phyloP scores from a whole-genome alignment of 352 stramenopile species.

The Aphanomyces stellatus region DNA sequence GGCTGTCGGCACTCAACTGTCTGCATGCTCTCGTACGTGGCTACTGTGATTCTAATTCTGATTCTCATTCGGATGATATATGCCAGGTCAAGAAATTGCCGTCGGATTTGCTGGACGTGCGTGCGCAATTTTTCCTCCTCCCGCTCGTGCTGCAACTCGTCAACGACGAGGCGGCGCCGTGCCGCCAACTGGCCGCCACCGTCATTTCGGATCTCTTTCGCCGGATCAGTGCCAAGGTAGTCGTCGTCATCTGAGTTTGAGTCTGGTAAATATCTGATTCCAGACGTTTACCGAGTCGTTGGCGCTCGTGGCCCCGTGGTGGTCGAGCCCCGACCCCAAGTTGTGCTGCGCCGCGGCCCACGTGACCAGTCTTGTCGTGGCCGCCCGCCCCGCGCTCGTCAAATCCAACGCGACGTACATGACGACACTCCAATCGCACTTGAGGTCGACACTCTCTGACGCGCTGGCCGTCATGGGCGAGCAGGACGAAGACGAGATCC shows the following conservation, averaged over 20 bases:
- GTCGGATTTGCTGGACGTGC: conserved; percentile 83
- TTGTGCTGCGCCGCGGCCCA: conserved; percentile 62
- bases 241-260: too few relatives aligned
- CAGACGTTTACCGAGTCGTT: conserved; percentile 85
- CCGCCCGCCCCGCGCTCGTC: conserved; percentile 64
- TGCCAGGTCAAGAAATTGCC: conserved; percentile 82
- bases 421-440: conserved; percentile 32
- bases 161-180: conserved; percentile 91
- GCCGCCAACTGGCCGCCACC: conserved; percentile 70
- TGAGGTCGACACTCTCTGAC: conserved; percentile 30
- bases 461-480: conserved; percentile 29
- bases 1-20: conserved; percentile 85
- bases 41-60: neutral
- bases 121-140: conserved; percentile 92
- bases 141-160: conserved; percentile 93
- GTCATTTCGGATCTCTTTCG: conserved; percentile 80
- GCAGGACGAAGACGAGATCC: conserved; percentile 34
- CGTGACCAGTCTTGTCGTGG: conserved; percentile 61
- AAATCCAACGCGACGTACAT: conserved; percentile 37
- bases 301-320: conserved; percentile 85
- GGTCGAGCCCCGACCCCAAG: conserved; percentile 48
- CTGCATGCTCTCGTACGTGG: conserved; percentile 49
- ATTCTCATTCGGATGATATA: neutral
- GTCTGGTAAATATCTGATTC: too few relatives aligned
- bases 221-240: conserved; percentile 85